These are phyloP conservation scores for Hypholoma sublateritium DNA, from an alignment of 768 basidiomycete genomes.

Conservation along the genomic window DNA sequence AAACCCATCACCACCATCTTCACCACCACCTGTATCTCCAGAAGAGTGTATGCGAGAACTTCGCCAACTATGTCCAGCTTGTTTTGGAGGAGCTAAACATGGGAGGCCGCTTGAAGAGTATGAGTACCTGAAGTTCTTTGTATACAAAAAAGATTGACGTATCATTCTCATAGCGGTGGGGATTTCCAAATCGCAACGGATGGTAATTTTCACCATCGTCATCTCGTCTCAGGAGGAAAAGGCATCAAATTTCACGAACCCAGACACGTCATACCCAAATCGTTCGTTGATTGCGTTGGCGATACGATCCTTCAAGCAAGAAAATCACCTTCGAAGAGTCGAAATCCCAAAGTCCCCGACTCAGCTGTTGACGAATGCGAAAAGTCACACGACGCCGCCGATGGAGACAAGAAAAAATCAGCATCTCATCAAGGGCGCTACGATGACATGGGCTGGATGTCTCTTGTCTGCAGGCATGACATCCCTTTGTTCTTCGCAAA, in stretches of 20 bases:
- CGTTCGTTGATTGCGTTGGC: slow-evolving; percentile 30
- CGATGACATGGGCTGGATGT: slow-evolving; percentile 36
- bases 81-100: slow-evolving; percentile 28
- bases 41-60: slow-evolving; percentile 20
- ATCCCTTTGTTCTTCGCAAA: slow-evolving; percentile 37
- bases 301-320: slow-evolving; percentile 20
- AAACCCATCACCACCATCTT: too few relatives aligned
- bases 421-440: slow-evolving; percentile 16
- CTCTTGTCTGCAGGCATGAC: slow-evolving; percentile 36
- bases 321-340: slow-evolving; percentile 11
- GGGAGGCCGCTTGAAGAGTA: slow-evolving; percentile 21
- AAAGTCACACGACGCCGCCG: slow-evolving; percentile 28
- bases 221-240: slow-evolving; percentile 28
- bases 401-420: slow-evolving; percentile 19
- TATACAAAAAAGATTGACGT: neutral
- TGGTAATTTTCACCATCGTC: slow-evolving; percentile 40
- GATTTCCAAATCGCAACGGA: slow-evolving; percentile 37
- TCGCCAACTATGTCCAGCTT: slow-evolving; percentile 30
- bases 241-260: slow-evolving; percentile 31
- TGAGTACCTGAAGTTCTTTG: slow-evolving; percentile 2
- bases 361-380: slow-evolving; percentile 35
- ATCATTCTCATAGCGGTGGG: slow-evolving; percentile 24
- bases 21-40: too few relatives aligned
- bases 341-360: slow-evolving; percentile 24
- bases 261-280: slow-evolving; percentile 31